These are phyloP conservation scores for Paecilomyces dactylethromorphus DNA, from an alignment of 2,329 filamentous ascomycete species.

Conservation along the genomic window DNA sequence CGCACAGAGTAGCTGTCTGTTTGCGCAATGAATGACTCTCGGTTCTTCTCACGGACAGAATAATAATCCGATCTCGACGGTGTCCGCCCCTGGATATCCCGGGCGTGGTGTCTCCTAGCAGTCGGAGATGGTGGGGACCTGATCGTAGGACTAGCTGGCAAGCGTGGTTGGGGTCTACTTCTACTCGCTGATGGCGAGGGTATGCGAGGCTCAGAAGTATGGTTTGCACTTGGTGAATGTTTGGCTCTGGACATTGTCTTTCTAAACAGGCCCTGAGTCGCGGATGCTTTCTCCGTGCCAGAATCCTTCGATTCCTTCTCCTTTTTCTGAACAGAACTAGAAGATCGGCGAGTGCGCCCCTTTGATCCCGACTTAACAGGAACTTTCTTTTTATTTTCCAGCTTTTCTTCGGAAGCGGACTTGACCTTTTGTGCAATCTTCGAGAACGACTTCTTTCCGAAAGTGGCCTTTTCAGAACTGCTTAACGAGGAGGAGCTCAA, in stretches of 20 bases:
- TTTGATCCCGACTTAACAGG: slow-evolving; percentile 9
- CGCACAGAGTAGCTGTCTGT: slow-evolving; percentile 37
- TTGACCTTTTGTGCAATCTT: slow-evolving; percentile 30
- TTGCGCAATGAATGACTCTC: slow-evolving; percentile 35
- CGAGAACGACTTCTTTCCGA: slow-evolving; percentile 21
- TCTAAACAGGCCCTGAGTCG: slow-evolving; percentile 5
- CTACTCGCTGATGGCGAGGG: slow-evolving; percentile 20
- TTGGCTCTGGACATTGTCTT: slow-evolving; percentile 6
- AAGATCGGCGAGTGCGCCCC: background rate
- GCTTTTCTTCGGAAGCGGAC: slow-evolving; percentile 17
- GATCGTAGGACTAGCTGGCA: slow-evolving; percentile 15
- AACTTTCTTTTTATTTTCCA: slow-evolving; percentile 16
- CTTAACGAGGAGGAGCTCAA: slow-evolving; percentile 10
- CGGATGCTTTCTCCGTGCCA: slow-evolving; percentile 11
- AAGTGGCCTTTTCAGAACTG: slow-evolving; percentile 13
- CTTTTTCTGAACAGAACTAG: slow-evolving; percentile 3
- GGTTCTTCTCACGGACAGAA: slow-evolving; percentile 29
- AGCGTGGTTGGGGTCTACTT: slow-evolving; percentile 19
- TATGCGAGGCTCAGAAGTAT: slow-evolving; percentile 1
- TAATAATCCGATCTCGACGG: slow-evolving; percentile 23
- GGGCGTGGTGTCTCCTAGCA: slow-evolving; percentile 8
- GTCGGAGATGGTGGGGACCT: slow-evolving; percentile 16
- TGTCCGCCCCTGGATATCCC: slow-evolving; percentile 9
- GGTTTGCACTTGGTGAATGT: slow-evolving; percentile 4
- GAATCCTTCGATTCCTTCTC: slow-evolving; percentile 15